These are phyloP conservation scores for Diaporthe citrichinensis DNA, from an alignment of 2,329 filamentous ascomycete genomes.

Conservation along the genomic window DNA sequence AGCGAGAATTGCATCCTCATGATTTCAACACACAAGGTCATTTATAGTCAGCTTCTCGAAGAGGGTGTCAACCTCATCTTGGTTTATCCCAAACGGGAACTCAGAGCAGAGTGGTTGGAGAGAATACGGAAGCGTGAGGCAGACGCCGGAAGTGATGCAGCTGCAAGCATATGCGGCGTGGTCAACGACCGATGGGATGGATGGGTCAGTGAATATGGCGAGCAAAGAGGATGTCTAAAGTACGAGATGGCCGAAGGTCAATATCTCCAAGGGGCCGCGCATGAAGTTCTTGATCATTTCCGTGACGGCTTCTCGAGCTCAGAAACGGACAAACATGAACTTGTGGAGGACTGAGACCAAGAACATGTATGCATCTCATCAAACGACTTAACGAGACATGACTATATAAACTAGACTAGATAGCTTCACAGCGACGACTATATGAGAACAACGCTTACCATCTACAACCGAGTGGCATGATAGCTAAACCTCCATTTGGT, in stretches of 20 bases:
- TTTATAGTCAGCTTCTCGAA: not conserved
- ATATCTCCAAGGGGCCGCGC: not conserved
- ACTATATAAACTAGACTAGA: not conserved
- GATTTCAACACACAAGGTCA: conserved; percentile 2
- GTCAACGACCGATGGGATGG: not conserved
- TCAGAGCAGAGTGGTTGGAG: conserved; percentile 23
- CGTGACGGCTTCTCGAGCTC: not conserved
- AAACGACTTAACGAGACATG: not conserved
- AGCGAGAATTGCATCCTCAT: not conserved
- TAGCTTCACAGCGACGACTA: conserved; percentile 16
- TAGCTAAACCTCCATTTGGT: no score
- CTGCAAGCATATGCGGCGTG: not conserved
- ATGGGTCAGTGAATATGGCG: not conserved
- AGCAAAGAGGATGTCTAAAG: not conserved
- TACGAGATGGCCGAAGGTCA: conserved; percentile 17
- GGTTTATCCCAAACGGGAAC: conserved; percentile 5
- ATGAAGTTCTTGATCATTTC: not conserved
- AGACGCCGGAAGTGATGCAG: no score
- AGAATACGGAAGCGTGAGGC: not conserved
- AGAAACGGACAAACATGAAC: not conserved
- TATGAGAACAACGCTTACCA: no score
- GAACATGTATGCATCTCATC: not conserved
- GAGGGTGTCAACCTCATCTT: conserved; percentile 10
- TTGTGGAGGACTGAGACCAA: not conserved
- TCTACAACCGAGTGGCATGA: no score